These are phyloP conservation scores for Globisporangium nodosum DNA, from an alignment of 352 stramenopile species.

Conservation along the genomic window DNA sequence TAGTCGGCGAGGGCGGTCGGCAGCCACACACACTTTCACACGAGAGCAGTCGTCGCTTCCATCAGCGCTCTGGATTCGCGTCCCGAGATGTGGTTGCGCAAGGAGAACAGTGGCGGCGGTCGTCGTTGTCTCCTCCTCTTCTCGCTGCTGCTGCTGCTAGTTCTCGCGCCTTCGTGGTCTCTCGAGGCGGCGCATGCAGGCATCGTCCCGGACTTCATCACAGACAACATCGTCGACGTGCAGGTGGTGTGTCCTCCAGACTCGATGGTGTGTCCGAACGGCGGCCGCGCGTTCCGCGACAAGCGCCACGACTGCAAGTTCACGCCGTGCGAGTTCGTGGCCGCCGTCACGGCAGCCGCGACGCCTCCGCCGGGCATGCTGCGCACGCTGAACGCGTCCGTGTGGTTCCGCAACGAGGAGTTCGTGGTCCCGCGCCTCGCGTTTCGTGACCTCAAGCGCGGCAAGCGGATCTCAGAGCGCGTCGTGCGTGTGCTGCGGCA, in stretches of 20 bases:
- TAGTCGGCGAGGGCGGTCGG: neutral
- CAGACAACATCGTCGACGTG: constrained; percentile 19
- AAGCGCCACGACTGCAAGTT: constrained; percentile 31
- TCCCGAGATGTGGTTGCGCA: neutral
- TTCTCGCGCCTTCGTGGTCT: neutral
- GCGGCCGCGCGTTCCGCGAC: constrained; percentile 30
- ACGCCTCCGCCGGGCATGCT: constrained; percentile 8
- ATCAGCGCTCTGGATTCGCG: too few species aligned
- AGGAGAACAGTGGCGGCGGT: neutral
- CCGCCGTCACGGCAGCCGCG: neutral
- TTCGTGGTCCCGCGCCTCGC: constrained; percentile 27
- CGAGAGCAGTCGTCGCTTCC: neutral
- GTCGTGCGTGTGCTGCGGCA: constrained; percentile 6
- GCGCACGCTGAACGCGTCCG: constrained; percentile 10
- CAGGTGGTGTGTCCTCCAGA: constrained; percentile 29
- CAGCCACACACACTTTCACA: too few species aligned
- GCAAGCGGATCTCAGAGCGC: constrained; percentile 11
- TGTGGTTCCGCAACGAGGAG: constrained; percentile 34
- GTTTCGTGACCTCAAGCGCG: constrained; percentile 16
- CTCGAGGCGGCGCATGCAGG: neutral
- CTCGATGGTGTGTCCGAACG: constrained; percentile 33
- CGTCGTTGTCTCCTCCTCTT: neutral
- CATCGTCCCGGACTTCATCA: constrained; percentile 8
- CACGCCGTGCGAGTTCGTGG: constrained; percentile 34
- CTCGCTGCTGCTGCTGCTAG: neutral